Conservation (phyloP, 352 stramenopile genomes). For the Phytophthora megakarya region DNA sequence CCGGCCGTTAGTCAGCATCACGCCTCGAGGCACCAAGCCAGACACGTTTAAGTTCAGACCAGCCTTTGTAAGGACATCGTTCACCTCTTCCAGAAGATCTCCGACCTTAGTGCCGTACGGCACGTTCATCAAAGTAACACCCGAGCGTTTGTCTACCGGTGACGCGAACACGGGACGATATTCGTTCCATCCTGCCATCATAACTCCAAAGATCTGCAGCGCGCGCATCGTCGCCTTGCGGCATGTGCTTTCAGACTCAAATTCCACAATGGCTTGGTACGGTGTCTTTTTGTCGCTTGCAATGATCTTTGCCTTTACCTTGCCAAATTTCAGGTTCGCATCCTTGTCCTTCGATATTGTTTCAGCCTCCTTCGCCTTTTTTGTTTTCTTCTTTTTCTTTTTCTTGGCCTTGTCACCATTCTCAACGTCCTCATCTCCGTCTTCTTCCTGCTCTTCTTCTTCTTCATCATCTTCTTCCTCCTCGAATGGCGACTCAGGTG, state of each 20-base stretch:
- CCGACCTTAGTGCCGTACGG: constrained; percentile 75
- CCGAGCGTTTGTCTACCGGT: constrained; percentile 44
- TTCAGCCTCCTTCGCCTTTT: constrained; percentile 38
- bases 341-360: constrained; percentile 26
- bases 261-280: constrained; percentile 81
- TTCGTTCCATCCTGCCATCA: constrained; percentile 86
- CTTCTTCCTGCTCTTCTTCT: constrained; percentile 31
- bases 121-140: constrained; percentile 78
- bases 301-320: constrained; percentile 70
- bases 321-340: constrained; percentile 21
- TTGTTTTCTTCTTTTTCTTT: constrained; percentile 44
- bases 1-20: constrained; percentile 76
- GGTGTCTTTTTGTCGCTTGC: constrained; percentile 75
- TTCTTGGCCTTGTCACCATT: constrained; percentile 20
- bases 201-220: constrained; percentile 88
- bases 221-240: constrained; percentile 73
- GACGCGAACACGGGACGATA: constrained; percentile 82
- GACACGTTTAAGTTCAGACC: constrained; percentile 66
- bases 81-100: constrained; percentile 64
- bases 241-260: constrained; percentile 47
- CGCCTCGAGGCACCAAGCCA: constrained; percentile 55
- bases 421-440: constrained; percentile 30
- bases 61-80: constrained; percentile 46
- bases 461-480: constrained; percentile 38
- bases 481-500: constrained; percentile 48